These are phyloP conservation scores for Rhododendron molle DNA, from an alignment of 148 eudicot genomes.

Conservation along the genomic window DNA sequence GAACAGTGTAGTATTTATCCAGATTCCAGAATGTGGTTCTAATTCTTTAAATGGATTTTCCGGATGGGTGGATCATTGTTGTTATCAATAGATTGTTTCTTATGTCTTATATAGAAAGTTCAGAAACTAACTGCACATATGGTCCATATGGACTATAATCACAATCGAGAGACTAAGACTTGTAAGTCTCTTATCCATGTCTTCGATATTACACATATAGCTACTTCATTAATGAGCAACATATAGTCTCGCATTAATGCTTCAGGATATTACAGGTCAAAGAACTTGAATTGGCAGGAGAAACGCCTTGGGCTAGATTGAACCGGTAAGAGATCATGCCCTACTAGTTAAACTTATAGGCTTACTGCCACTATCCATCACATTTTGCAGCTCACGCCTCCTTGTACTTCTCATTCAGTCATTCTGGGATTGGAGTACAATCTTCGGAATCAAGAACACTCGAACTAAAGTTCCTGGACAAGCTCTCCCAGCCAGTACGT, in stretches of 20 bases:
- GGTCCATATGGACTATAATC: not conserved
- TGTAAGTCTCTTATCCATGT: not conserved
- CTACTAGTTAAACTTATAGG: not conserved
- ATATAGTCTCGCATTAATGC: not conserved
- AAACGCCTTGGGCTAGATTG: not conserved
- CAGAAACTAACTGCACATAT: not conserved
- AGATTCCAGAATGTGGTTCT: not conserved
- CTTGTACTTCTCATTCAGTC: slow-evolving; percentile 12
- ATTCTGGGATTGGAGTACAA: slow-evolving; percentile 4
- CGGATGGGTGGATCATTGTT: not conserved
- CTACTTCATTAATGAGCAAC: not conserved
- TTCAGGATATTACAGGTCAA: slow-evolving; percentile 9
- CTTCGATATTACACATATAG: not conserved
- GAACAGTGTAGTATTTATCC: not conserved
- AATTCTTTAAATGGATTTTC: not conserved
- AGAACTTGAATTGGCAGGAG: slow-evolving; percentile 10
- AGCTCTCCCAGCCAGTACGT: slow-evolving; percentile 19
- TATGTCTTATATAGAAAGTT: not conserved
- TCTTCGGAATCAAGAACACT: slow-evolving; percentile 18
- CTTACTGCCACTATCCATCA: not conserved
- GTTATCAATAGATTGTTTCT: not conserved
- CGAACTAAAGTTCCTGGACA: slow-evolving; percentile 21
- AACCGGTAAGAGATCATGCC: slow-evolving; percentile 3
- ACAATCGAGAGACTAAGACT: not conserved
- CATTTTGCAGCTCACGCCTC: not conserved